phyloP scores from a whole-genome alignment of 2,329 filamentous ascomycete species.

The Aspergillus persii region DNA sequence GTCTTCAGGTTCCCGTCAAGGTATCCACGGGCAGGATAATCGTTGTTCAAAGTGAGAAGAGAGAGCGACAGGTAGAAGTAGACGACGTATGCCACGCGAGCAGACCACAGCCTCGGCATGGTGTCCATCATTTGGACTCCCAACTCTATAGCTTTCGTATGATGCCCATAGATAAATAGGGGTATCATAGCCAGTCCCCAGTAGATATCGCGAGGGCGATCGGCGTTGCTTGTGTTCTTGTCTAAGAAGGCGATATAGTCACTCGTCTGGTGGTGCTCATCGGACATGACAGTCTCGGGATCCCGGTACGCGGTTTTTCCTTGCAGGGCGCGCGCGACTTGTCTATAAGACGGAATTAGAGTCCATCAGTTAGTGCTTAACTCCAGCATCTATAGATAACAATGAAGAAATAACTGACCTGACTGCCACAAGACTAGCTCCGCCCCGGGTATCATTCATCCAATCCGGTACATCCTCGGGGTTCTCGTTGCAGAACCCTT shows the following conservation, averaged over 20 bases:
- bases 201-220: slow-evolving; percentile 57
- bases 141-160: slow-evolving; percentile 44
- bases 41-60: slow-evolving; percentile 43
- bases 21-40: slow-evolving; percentile 43
- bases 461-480: slow-evolving; percentile 58
- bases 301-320: slow-evolving; percentile 57
- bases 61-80: slow-evolving; percentile 48
- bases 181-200: slow-evolving; percentile 48
- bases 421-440: slow-evolving; percentile 54
- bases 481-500: slow-evolving; percentile 56
- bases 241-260: slow-evolving; percentile 51
- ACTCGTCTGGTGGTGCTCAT: slow-evolving; percentile 52
- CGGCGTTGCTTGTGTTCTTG: slow-evolving; percentile 47
- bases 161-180: slow-evolving; percentile 48
- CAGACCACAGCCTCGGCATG: slow-evolving; percentile 47
- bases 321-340: slow-evolving; percentile 58
- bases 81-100: slow-evolving; percentile 42
- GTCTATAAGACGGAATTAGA: slow-evolving; percentile 28
- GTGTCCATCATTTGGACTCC: slow-evolving; percentile 41
- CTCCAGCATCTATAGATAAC: no score
- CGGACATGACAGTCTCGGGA: slow-evolving; percentile 52
- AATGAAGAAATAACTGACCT: slow-evolving; percentile 28
- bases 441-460: slow-evolving; percentile 57
- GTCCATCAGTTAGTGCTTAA: slow-evolving; percentile 2
- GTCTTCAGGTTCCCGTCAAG: slow-evolving; percentile 49